Conservation (phyloP, 2,329 filamentous ascomycete species). For the Neonectria sp. region DNA sequence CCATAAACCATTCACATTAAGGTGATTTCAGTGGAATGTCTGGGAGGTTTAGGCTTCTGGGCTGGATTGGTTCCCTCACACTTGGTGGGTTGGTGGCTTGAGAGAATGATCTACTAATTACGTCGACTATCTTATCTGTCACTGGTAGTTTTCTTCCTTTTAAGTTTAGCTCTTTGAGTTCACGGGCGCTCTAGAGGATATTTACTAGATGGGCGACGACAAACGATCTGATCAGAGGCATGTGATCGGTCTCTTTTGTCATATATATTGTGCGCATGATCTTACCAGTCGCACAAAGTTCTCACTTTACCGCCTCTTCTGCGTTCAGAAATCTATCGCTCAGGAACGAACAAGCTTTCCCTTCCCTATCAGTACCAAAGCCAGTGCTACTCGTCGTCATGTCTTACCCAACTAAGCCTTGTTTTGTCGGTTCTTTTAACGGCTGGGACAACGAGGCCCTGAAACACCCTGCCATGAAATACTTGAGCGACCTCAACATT, state of each 20-base stretch:
- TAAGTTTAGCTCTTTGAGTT: conserved; percentile 6
- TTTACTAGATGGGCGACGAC: background rate
- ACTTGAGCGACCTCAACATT: conserved; percentile 5
- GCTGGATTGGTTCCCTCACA: conserved; percentile 5
- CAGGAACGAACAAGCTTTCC: conserved; percentile 2
- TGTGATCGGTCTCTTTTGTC: conserved; percentile 3
- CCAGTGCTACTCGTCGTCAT: conserved; percentile 1
- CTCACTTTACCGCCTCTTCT: conserved; percentile 1
- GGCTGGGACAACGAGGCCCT: conserved; percentile 5
- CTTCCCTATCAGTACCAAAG: conserved; percentile 1
- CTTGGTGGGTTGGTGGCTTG: conserved; percentile 7
- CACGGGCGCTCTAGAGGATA: background rate
- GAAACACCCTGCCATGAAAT: conserved; percentile 6
- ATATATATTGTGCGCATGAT: conserved; percentile 2
- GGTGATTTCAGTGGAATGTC: background rate
- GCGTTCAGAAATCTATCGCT: conserved; percentile 1
- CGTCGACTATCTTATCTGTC: background rate
- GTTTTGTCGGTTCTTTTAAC: background rate
- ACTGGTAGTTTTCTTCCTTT: conserved; percentile 8
- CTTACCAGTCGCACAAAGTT: background rate
- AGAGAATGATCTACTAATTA: conserved; percentile 4
- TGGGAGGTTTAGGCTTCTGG: conserved; percentile 2
- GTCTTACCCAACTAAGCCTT: conserved; percentile 10
- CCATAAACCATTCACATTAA: conserved; percentile 5
- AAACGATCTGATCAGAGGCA: conserved; percentile 3